Evolutionary conservation across 139 green algal species (phyloP).

Genomic region (Micromonas pusilla): DNA sequence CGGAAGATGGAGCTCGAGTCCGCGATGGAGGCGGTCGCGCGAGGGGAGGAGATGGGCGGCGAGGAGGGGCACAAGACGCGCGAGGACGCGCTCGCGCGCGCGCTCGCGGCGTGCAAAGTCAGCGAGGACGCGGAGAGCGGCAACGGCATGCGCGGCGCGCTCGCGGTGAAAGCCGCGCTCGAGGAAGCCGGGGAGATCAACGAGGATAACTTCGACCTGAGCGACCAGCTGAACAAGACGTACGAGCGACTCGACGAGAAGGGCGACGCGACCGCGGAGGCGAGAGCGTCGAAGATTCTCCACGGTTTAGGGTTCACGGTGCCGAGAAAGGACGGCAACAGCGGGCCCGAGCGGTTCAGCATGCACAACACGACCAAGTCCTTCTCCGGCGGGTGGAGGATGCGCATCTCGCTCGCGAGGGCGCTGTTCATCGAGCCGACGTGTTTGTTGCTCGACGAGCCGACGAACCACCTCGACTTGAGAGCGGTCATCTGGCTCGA

Average conservation of each 20-base stretch:
- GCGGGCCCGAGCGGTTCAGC: slow-evolving; percentile 17
- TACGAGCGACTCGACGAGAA: slow-evolving; percentile 87
- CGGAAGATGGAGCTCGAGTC: slow-evolving; percentile 72
- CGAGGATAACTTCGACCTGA: slow-evolving; percentile 32
- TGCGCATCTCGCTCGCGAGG: slow-evolving; percentile 96
- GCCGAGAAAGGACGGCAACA: slow-evolving; percentile 66
- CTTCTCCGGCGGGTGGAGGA: slow-evolving; percentile 91
- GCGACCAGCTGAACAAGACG: slow-evolving; percentile 71
- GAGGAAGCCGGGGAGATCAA: slow-evolving; percentile 27
- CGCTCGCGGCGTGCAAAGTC: background rate
- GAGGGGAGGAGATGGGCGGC: background rate
- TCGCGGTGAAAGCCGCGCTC: slow-evolving; percentile 9
- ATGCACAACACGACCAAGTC: slow-evolving; percentile 51
- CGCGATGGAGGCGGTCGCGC: background rate
- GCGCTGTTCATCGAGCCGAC: slow-evolving; percentile 98
- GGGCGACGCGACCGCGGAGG: slow-evolving; percentile 74
- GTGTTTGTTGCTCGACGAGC: slow-evolving; percentile 96
- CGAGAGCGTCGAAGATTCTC: slow-evolving; percentile 91
- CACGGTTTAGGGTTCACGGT: slow-evolving; percentile 89
- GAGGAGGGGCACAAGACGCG: slow-evolving; percentile 30
- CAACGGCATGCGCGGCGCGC: background rate
- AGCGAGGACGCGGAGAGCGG: background rate
- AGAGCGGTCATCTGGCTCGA: slow-evolving; percentile 85
- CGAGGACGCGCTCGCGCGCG: slow-evolving; percentile 14
- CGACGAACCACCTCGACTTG: slow-evolving; percentile 98